Evolutionary conservation across 2,329 filamentous ascomycete species (phyloP).

Genomic region (Neoscytalidium dimidiatum): DNA sequence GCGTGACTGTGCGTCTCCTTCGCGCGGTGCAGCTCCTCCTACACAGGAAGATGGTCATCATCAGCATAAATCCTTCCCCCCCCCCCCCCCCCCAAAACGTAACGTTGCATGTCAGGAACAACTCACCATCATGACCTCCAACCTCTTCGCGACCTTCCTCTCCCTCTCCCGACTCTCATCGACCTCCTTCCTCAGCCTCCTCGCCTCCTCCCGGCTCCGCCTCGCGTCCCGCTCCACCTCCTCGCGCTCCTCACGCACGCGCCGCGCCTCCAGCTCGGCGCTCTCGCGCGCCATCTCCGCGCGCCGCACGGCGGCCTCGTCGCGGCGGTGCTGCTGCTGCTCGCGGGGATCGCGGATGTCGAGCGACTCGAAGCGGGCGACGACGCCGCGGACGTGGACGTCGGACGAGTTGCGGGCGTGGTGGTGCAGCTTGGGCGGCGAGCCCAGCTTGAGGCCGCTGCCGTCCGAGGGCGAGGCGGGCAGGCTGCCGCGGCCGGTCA

Average conservation of each 20-base stretch:
- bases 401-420: slow-evolving; percentile 40
- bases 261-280: slow-evolving; percentile 38
- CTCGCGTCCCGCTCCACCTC: slow-evolving; percentile 71
- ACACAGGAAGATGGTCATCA: too few relatives aligned
- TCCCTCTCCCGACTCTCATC: slow-evolving; percentile 69
- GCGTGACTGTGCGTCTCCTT: slow-evolving; percentile 63
- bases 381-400: slow-evolving; percentile 47
- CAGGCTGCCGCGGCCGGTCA: slow-evolving; percentile 39
- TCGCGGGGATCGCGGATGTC: slow-evolving; percentile 56
- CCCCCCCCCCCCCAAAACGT: not conserved
- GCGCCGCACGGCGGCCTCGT: slow-evolving; percentile 46
- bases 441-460: slow-evolving; percentile 23
- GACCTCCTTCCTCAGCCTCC: slow-evolving; percentile 57
- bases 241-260: slow-evolving; percentile 61
- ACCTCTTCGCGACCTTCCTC: slow-evolving; percentile 64
- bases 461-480: slow-evolving; percentile 39
- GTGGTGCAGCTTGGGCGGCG: slow-evolving; percentile 22
- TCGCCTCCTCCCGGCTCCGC: slow-evolving; percentile 62
- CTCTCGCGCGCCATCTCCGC: slow-evolving; percentile 43
- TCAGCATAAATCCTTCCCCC: not conserved
- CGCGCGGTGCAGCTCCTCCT: slow-evolving; percentile 71
- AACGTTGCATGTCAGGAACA: not conserved
- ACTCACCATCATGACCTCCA: slow-evolving; percentile 70
- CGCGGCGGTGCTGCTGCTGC: slow-evolving; percentile 45
- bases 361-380: slow-evolving; percentile 72